These are phyloP conservation scores for Dimocarpus longan DNA, from an alignment of 345 rosid genomes.

Conservation along the genomic window DNA sequence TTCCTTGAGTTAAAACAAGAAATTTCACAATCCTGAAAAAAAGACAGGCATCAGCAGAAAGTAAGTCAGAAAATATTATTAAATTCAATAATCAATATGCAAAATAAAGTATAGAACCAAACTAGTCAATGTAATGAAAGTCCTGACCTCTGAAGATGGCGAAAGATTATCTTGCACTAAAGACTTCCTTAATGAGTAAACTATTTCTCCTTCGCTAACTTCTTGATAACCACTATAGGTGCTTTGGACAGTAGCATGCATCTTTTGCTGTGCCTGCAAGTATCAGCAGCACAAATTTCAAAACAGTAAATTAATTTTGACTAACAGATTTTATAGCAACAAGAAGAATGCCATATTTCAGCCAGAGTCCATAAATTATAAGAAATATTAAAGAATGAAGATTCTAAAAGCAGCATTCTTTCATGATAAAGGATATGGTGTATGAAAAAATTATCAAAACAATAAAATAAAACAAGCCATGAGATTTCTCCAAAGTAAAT, in stretches of 20 bases:
- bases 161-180: conserved; percentile 23
- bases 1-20: conserved; percentile 24
- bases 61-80: not conserved
- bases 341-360: not conserved
- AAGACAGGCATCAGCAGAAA: not conserved
- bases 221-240: conserved; percentile 23
- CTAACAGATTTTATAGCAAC: not conserved
- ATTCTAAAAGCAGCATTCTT: not conserved
- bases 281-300: conserved; percentile 15
- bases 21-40: conserved; percentile 23
- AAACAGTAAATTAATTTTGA: not conserved
- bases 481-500: not conserved
- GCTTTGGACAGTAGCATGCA: conserved; percentile 34
- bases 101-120: not conserved
- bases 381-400: not conserved
- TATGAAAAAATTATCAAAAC: not conserved
- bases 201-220: conserved; percentile 19
- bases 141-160: conserved; percentile 24
- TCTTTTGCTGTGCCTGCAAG: conserved; percentile 38
- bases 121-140: not conserved
- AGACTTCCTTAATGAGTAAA: conserved; percentile 26
- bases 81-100: not conserved
- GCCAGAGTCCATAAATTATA: not conserved
- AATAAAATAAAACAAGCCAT: not conserved
- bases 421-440: not conserved